Evolutionary conservation across 805 yeast species (phyloP).

Genomic region (Hagleromyces aurorensis): DNA sequence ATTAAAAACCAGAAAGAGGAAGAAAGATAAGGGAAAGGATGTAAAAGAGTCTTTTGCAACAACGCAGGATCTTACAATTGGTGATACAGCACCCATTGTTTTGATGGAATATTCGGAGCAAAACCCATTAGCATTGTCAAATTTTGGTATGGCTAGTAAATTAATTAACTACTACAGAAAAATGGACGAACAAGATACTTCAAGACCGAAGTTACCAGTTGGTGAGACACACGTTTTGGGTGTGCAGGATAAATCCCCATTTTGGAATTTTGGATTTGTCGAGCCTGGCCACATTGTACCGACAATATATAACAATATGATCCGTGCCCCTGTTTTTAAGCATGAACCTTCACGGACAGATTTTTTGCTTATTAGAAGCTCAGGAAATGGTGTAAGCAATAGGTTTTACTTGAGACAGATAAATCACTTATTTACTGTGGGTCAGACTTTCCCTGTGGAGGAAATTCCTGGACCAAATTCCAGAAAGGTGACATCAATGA

Average conservation of each 20-base stretch:
- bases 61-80: conserved; percentile 69
- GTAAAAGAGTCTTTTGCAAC: conserved; percentile 62
- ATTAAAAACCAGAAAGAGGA: conserved; percentile 70
- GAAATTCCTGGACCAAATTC: conserved; percentile 98
- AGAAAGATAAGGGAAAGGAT: conserved; percentile 82
- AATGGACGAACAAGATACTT: conserved; percentile 65
- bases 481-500: conserved; percentile 86
- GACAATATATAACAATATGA: conserved; percentile 82
- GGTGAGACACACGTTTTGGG: conserved; percentile 96
- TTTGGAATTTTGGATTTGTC: conserved; percentile 97
- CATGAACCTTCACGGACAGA: conserved; percentile 78
- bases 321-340: conserved; percentile 86
- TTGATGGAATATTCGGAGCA: conserved; percentile 89
- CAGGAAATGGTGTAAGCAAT: conserved; percentile 71
- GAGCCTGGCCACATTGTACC: conserved; percentile 93
- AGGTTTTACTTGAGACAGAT: conserved; percentile 62
- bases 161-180: conserved; percentile 89
- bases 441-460: conserved; percentile 86
- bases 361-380: conserved; percentile 69
- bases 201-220: conserved; percentile 77
- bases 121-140: conserved; percentile 70
- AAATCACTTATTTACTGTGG: conserved; percentile 74
- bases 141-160: conserved; percentile 94
- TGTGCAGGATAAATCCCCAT: conserved; percentile 93
- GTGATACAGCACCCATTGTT: conserved; percentile 73